Evolutionary conservation across 371 early-diverging fungal genomes (phyloP), one percentile per base, ranked within the genome.

Genomic region (Apophysomyces variabilis): DNA sequence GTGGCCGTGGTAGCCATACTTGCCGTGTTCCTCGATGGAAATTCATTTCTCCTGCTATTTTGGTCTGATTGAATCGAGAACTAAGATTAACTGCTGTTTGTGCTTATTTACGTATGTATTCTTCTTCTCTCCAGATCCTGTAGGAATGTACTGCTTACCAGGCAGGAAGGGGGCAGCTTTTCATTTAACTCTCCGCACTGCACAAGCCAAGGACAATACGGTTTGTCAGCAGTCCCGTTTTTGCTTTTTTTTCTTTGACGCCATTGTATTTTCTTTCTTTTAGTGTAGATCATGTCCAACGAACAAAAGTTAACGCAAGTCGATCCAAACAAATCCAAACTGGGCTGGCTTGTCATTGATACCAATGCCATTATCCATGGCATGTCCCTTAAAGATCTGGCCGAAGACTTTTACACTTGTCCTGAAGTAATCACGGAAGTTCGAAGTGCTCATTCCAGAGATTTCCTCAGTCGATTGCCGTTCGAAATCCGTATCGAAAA

Each of bases 381-480:
- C 58, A 71, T 69, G 32, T 67, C 79, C 5, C 60, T 83, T 8
- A 61, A 70, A 38, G 60, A 69, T 60, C 67, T 94, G 56, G 93
- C 94, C 1, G 84, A 88, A 38, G 85, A 88, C 38, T 91, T 95
- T 62, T 88, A 89, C 62, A 95, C 97, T 26, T 85, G 93, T 36
- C 94, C 95, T 9, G 96, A 97, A 71, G 96, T 98, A 7, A 58
- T 96, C 35, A 75, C 73, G 43, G 99, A 98, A 83, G 82, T 98
- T 60, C 83, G 93, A 38, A 96, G 96, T 81, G 75, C 75, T 60
- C 84, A 88, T 35, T 84, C 95, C 7, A 80, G 92, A 36, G 88
- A 92, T 36, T 84, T 82, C 35, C 73, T 94, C n/a, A 80, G 76
- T 38, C 67, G 84, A 62, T 72, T 90, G 66, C 85, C 91, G 50